Evolutionary conservation across 352 stramenopile species (phyloP), one percentile per base, ranked within the genome.

Genomic region (Pythium oligandrum): DNA sequence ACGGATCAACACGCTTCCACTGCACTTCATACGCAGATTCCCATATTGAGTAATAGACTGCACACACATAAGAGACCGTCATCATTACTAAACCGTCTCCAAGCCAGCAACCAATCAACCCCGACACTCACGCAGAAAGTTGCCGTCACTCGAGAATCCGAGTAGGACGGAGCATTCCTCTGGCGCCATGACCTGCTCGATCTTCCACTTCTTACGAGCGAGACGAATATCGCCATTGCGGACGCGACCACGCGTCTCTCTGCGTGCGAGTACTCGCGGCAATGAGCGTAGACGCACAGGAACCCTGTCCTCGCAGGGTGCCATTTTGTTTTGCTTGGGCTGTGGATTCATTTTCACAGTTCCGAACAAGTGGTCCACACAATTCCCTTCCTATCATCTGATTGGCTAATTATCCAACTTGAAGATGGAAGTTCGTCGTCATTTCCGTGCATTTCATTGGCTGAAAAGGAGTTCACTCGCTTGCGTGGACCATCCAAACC

Each of bases 61-160:
- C n/a, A 1, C 17, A 61, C 9, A n/a, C 30, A 47, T n/a, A 11
- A 44, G 2, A 35, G 4, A 6, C 4, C 4, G n/a, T 31, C 12
- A 8, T 42, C 12, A 8, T 42, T 12, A 1, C 6, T 44, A 36
- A 38, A 40, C 30, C 12, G 31, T 49, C 1, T 17, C 37, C 10
- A 46, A 33, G 6, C 58, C 5, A 56, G 47, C 34, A 30, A 49
- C 17, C 10, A 12, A 9, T 17, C 42, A 63, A 26, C 11, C 4
- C 3, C 34, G 3, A 4, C 5, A 68, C 70, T 39, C 51, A 89
- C 80, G 1, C 32, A 91, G 59, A 54, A 70, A 82, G 58, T 78
- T 63, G 44, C 80, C 80, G 50, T 89, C 78, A 48, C 69, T 72
- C 0, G 78, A 89, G 60, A 89, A 91, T 4, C 80, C 80, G 31